Base-by-base conservation (phyloP, 176 grass and related monocot species). In the Typha latifolia region DNA sequence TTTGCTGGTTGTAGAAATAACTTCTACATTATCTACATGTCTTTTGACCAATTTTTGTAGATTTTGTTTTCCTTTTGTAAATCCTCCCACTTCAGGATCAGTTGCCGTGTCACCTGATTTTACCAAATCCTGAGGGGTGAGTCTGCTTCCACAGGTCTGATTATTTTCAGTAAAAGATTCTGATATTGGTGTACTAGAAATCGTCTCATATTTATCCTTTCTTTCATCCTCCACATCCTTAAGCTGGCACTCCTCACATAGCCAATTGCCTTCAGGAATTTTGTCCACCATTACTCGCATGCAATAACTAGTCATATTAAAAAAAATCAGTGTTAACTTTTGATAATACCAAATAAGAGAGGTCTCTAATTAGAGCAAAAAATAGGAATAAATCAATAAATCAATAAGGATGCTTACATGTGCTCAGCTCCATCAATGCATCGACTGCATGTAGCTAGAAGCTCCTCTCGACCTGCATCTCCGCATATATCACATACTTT, bases 401-500 rank as follows among this genome's bases (percentile, higher is more conserved):
- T n/a, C n/a, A 21, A 53, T 67, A 74, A 74, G n/a, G 65, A 77
- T 22, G 66, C 85, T 97, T 88, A 97, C 93, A 67, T 97, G 49
- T 97, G 93, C 72, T 97, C 93, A 2, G 93, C 93, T 9, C 93
- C 93, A 62, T 97, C 93, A 78, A 86, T 51, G 72, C 93, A 97
- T 89, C 82, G 79, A 75, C 80, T 97, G 55, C 93, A 97, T 72
- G 93, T 84, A 74, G 85, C 93, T 62, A 97, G 83, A 80, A 80
- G 82, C 77, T 92, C 87, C 61, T 97, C 93, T 66, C 85, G 84
- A 49, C 93, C 93, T 63, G 87, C 73, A 85, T 97, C 93, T 80
- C 93, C 93, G 69, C 93, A 97, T 75, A 97, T 97, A 97, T 97
- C 93, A 78, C 93, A 97, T 75, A 97, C 88, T 2, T 89, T 92